These are phyloP conservation scores for Actinomortierella ambigua DNA, from an alignment of 371 early-diverging fungal species.

Conservation along the genomic window DNA sequence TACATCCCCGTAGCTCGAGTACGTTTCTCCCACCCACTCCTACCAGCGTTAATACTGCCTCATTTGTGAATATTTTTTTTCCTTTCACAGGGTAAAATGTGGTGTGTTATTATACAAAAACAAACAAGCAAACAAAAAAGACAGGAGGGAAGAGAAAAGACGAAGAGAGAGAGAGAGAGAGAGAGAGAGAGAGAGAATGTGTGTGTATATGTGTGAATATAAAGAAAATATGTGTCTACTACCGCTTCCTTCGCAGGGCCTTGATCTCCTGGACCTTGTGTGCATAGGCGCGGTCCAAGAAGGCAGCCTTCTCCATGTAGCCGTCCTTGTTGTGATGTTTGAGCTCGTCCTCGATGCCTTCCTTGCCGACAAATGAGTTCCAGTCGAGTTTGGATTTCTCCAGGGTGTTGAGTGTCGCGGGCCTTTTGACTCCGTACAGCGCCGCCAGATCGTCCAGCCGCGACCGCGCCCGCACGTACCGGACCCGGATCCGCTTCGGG, in stretches of 20 bases:
- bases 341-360: slow-evolving; percentile 69
- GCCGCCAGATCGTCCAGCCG: slow-evolving; percentile 58
- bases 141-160: too few species aligned
- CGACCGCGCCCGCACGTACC: slow-evolving; percentile 56
- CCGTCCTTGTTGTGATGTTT: slow-evolving; percentile 75
- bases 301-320: slow-evolving; percentile 48
- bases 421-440: slow-evolving; percentile 66
- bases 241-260: slow-evolving; percentile 19
- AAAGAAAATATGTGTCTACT: slow-evolving; percentile 1
- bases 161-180: too few species aligned
- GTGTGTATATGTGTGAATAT: too few species aligned
- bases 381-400: slow-evolving; percentile 77
- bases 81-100: too few species aligned
- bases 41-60: too few species aligned
- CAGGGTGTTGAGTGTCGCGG: slow-evolving; percentile 71
- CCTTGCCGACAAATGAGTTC: slow-evolving; percentile 68
- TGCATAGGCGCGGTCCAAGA: slow-evolving; percentile 41
- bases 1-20: too few species aligned
- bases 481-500: slow-evolving; percentile 11
- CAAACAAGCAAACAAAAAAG: too few species aligned
- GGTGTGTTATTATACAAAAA: too few species aligned
- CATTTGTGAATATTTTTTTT: too few species aligned
- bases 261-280: slow-evolving; percentile 25
- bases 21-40: too few species aligned
- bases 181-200: too few species aligned